A percentile compares a stretch with the other conserved stretches of the same genome.
Conservation (phyloP, 108 stramenopile genomes). For the Conticribra weissflogii region DNA sequence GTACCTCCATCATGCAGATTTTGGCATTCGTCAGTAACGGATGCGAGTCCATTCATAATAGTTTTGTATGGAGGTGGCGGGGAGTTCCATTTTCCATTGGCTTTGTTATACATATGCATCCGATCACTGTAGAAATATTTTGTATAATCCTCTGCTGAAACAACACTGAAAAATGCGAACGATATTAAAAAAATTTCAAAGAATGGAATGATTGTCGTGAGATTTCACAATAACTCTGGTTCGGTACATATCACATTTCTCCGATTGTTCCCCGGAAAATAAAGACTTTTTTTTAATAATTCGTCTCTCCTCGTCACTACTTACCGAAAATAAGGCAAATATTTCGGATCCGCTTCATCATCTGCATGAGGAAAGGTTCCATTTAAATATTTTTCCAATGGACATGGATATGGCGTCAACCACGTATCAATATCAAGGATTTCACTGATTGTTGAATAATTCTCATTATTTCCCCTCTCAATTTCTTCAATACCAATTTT, state of each 20-base stretch:
- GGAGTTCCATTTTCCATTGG: conserved; percentile 62
- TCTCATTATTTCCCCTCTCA: not conserved
- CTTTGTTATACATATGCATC: conserved; percentile 72
- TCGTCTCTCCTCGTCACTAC: too few relatives aligned
- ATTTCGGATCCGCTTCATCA: conserved; percentile 24
- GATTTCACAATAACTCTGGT: too few relatives aligned
- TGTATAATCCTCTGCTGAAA: conserved; percentile 59
- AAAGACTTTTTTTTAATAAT: too few relatives aligned
- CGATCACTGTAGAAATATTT: conserved; percentile 78
- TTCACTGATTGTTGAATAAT: conserved; percentile 10
- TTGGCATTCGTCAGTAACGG: not conserved
- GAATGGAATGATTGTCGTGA: too few relatives aligned
- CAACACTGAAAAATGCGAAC: conserved; percentile 39
- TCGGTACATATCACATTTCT: too few relatives aligned
- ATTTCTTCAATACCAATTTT: not conserved
- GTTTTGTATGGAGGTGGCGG: conserved; percentile 68
- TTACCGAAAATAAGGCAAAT: conserved; percentile 66
- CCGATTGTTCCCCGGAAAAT: too few relatives aligned
- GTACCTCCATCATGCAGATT: not conserved
- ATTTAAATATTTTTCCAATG: conserved; percentile 61
- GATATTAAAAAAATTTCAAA: too few relatives aligned
- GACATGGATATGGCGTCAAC: conserved; percentile 65
- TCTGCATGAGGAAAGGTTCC: conserved; percentile 54
- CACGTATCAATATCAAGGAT: conserved; percentile 76
- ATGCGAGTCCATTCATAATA: conserved; percentile 44